Evolutionary conservation across 1,284 basidiomycete species (phyloP), one percentile per base, ranked within the genome.

Genomic region (Ceratobasidium sp.): DNA sequence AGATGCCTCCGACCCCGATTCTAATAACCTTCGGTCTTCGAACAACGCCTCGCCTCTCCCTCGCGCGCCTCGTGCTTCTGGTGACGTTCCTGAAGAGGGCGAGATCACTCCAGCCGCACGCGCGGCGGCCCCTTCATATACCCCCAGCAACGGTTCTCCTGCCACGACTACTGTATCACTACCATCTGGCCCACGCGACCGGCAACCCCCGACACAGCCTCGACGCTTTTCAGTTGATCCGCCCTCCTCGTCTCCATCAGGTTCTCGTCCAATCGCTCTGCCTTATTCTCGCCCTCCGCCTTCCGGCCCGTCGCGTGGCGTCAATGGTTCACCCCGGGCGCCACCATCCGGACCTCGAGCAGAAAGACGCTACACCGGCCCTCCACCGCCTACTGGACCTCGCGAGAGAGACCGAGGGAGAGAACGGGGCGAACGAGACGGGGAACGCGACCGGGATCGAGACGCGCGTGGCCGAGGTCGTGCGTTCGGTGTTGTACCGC

Each of bases 31-130:
- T 39, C 26, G 28, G 18, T 28, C 33, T 33, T 28, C 46, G 44
- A n/a, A 44, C 69, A 6, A 18, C 18, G 23, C 55, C 26, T 9
- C 60, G 13, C 64, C 53, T 7, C 40, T 42, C 3, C 70, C 63
- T 3, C 73, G 73, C 2, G 33, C 73, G 3, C 51, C 73, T 42
- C 73, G 73, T 28, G 12, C 28, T 7, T 66, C 53, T 15, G 58
- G 56, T n/a, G 70, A 76, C 20, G 63, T 23, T 1, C 73, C 73
- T 10, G 73, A 76, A 67, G 73, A 76, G 64, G 73, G 73, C 49
- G 73, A 76, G n/a, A 76, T 76, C 13, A 67, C 73, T 1, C 44
- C 44, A 5, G 58, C 40, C 33, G 39, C 70, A 1, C 73, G 73
- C 20, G 63, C 44, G n/a, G 51, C 4, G n/a, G 33, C 42, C n/a